Conservation (phyloP, 2,329 filamentous ascomycete species). For the Torrubiellomyces zombiae region DNA sequence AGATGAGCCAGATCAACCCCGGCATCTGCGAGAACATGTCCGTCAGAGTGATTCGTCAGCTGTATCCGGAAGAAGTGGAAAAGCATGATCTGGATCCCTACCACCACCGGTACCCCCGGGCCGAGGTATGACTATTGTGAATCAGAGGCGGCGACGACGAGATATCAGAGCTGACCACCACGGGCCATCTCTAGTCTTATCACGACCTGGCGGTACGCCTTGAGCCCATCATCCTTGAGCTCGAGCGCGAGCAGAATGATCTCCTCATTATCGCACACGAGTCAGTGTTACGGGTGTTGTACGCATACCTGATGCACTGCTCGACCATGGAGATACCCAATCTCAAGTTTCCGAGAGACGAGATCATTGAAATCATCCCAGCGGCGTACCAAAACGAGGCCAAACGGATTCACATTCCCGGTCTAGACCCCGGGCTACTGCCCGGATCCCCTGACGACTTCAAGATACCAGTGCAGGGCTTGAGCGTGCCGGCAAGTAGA, state of each 20-base stretch:
- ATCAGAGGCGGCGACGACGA: too few relatives aligned
- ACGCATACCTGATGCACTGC: slow-evolving; percentile 97
- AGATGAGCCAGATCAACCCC: slow-evolving; percentile 95
- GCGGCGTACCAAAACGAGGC: slow-evolving; percentile 95
- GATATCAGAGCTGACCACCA: too few relatives aligned
- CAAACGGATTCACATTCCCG: slow-evolving; percentile 73
- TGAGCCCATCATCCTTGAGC: slow-evolving; percentile 91
- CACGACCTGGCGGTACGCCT: slow-evolving; percentile 96
- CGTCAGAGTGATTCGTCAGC: slow-evolving; percentile 59
- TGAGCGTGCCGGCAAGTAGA: slow-evolving; percentile 9
- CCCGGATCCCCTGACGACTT: slow-evolving; percentile 69
- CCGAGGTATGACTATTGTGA: slow-evolving; percentile 50
- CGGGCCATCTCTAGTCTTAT: slow-evolving; percentile 62
- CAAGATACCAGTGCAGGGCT: slow-evolving; percentile 51
- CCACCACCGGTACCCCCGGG: slow-evolving; percentile 87
- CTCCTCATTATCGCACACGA: slow-evolving; percentile 97
- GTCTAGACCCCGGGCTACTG: slow-evolving; percentile 47
- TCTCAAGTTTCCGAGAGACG: slow-evolving; percentile 83
- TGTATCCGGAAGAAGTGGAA: slow-evolving; percentile 79
- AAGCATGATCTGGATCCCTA: slow-evolving; percentile 94
- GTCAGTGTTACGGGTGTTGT: slow-evolving; percentile 89
- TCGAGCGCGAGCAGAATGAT: slow-evolving; percentile 93
- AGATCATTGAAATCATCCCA: slow-evolving; percentile 97
- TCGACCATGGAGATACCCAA: slow-evolving; percentile 87
- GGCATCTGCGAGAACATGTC: slow-evolving; percentile 91